Conservation (phyloP, 371 early-diverging fungal genomes). For the Apophysomyces ossiformis region DNA sequence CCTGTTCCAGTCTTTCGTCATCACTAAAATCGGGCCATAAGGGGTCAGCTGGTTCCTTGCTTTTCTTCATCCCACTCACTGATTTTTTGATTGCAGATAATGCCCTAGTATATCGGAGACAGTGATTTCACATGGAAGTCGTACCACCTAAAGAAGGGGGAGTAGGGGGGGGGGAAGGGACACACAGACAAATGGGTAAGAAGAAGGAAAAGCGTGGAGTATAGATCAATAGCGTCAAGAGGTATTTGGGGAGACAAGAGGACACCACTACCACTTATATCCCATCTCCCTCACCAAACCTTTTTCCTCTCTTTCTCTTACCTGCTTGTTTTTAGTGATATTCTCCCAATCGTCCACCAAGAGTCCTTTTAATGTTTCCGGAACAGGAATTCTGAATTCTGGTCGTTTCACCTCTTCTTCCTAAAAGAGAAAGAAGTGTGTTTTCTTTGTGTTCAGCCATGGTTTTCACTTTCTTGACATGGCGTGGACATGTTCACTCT, state of each 20-base stretch:
- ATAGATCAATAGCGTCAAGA: not conserved
- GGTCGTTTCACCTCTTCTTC: conserved; percentile 74
- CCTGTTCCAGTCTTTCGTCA: conserved; percentile 81
- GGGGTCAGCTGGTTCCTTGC: not conserved
- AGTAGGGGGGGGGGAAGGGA: not conserved
- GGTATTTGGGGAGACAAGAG: not conserved
- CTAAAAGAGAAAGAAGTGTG: conserved; percentile 16
- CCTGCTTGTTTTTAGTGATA: conserved; percentile 85
- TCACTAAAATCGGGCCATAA: conserved; percentile 39
- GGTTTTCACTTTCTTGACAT: too few relatives aligned
- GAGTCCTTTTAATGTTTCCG: conserved; percentile 82
- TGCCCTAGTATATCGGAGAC: conserved; percentile 76
- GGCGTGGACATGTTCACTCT: not conserved
- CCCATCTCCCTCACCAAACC: not conserved
- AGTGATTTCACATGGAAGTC: conserved; percentile 73
- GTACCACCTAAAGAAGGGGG: conserved; percentile 58
- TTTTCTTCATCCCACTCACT: not conserved
- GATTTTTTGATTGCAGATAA: conserved; percentile 41
- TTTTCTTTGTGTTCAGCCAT: too few relatives aligned
- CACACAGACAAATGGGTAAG: not conserved
- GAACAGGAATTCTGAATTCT: conserved; percentile 85
- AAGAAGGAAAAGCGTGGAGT: not conserved
- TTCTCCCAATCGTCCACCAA: conserved; percentile 95
- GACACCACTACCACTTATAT: not conserved
- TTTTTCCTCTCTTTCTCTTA: conserved; percentile 22